Conservation (phyloP, 2,329 filamentous ascomycete genomes). For the Thelonectria discophora region DNA sequence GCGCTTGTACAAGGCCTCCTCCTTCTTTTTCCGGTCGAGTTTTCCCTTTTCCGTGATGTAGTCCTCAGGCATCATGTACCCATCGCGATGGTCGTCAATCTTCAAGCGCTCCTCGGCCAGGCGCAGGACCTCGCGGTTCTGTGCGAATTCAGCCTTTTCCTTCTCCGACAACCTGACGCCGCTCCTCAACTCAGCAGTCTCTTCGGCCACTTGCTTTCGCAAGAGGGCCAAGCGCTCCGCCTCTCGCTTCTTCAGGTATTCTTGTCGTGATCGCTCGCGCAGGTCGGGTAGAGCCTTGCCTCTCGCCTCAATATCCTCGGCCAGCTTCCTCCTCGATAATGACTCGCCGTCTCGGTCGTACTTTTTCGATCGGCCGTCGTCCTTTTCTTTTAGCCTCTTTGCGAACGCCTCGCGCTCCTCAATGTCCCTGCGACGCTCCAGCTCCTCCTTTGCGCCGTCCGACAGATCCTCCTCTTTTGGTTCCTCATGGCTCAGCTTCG, state of each 20-base stretch:
- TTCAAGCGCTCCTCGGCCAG: slow-evolving; percentile 84
- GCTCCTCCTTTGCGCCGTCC: slow-evolving; percentile 66
- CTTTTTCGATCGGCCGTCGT: slow-evolving; percentile 75
- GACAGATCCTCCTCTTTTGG: slow-evolving; percentile 60
- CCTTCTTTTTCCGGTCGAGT: slow-evolving; percentile 85
- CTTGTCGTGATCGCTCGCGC: slow-evolving; percentile 84
- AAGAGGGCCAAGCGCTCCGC: slow-evolving; percentile 85
- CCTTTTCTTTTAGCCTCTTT: slow-evolving; percentile 76
- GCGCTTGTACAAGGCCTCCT: slow-evolving; percentile 88
- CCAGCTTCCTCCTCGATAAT: slow-evolving; percentile 61
- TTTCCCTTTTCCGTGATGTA: slow-evolving; percentile 95
- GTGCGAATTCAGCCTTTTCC: slow-evolving; percentile 88
- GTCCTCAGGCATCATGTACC: slow-evolving; percentile 92
- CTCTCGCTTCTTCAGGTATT: slow-evolving; percentile 94
- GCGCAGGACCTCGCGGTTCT: slow-evolving; percentile 83
- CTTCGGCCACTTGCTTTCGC: slow-evolving; percentile 88
- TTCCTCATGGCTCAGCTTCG: slow-evolving; percentile 69
- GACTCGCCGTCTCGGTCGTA: slow-evolving; percentile 66
- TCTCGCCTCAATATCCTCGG: slow-evolving; percentile 68
- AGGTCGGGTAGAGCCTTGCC: slow-evolving; percentile 81
- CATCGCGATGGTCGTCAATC: slow-evolving; percentile 92
- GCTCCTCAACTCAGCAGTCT: slow-evolving; percentile 80
- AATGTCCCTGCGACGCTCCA: slow-evolving; percentile 70
- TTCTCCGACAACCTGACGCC: slow-evolving; percentile 77
- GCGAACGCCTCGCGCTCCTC: slow-evolving; percentile 83